A percentile compares a stretch with the other conserved stretches of the same genome.
phyloP scores from a whole-genome alignment of 75 land plant genomes.

The Selaginella tamariscina region DNA sequence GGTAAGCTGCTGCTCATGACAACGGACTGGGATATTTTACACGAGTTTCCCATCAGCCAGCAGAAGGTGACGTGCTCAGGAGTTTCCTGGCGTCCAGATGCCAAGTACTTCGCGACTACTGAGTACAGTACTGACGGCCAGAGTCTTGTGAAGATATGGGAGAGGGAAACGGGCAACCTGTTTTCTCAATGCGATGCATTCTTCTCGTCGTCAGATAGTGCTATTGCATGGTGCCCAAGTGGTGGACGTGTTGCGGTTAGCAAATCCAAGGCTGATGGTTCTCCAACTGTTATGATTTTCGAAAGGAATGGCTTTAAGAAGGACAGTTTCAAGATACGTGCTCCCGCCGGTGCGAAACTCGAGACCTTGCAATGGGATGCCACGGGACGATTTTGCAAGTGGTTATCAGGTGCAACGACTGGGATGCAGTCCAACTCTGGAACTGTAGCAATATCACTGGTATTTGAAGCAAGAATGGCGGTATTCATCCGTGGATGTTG shows the following conservation, averaged over 20 bases:
- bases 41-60: constrained; percentile 47
- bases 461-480: constrained; percentile 90
- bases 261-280: constrained; percentile 22
- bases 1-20: constrained; percentile 78
- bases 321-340: constrained; percentile 51
- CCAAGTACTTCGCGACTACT: constrained; percentile 75
- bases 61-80: constrained; percentile 4
- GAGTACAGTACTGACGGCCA: constrained; percentile 13
- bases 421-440: constrained; percentile 74
- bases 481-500: constrained; percentile 38
- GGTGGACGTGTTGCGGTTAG: constrained; percentile 77
- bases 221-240: constrained; percentile 83
- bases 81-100: constrained; percentile 90
- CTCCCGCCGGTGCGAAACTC: constrained; percentile 35
- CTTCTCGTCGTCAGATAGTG: constrained; percentile 32
- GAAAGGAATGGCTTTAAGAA: constrained; percentile 95
- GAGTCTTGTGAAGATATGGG: constrained; percentile 59
- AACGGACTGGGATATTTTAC: constrained; percentile 82
- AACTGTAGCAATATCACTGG: constrained; percentile 94
- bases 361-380: constrained; percentile 68
- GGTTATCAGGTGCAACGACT: constrained; percentile 34
- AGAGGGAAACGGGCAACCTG: constrained; percentile 69
- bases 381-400: constrained; percentile 72
- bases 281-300: constrained; percentile 49
- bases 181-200: constrained; percentile 49